These are phyloP conservation scores for Microstroma glucosiphilum DNA, from an alignment of 1,284 basidiomycete species.

Conservation along the genomic window DNA sequence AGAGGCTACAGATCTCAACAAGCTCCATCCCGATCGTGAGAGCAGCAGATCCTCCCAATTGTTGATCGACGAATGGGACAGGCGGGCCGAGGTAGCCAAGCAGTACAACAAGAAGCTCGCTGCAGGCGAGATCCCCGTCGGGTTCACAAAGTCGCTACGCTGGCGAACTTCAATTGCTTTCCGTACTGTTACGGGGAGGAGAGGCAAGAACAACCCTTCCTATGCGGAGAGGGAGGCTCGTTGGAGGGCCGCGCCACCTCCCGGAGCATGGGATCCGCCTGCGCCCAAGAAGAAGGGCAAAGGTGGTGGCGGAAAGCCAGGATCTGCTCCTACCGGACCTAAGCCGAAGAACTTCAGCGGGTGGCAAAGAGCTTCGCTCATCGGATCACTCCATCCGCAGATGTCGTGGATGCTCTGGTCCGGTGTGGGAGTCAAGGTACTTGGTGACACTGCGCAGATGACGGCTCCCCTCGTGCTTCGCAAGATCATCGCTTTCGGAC, in stretches of 20 bases:
- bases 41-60: conserved; percentile 60
- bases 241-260: conserved; percentile 33
- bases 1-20: conserved; percentile 76
- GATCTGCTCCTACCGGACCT: conserved; percentile 4
- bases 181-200: conserved; percentile 11
- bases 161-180: conserved; percentile 57
- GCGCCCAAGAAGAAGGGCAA: not conserved
- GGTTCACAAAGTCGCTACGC: conserved; percentile 56
- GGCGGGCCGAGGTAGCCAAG: conserved; percentile 59
- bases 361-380: conserved; percentile 59
- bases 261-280: not conserved
- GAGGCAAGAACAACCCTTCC: conserved; percentile 18
- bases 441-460: conserved; percentile 42
- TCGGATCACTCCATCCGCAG: conserved; percentile 71
- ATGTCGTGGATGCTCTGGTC: conserved; percentile 78
- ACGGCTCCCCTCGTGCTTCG: conserved; percentile 42
- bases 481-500: conserved; percentile 36
- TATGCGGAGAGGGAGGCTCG: conserved; percentile 28
- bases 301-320: conserved; percentile 8
- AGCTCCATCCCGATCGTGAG: conserved; percentile 59
- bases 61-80: conserved; percentile 63
- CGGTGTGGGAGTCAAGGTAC: conserved; percentile 62
- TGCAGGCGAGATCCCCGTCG: conserved; percentile 62
- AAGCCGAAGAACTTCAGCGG: conserved; percentile 13
- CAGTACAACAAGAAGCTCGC: conserved; percentile 66